These are phyloP conservation scores for Vitis amurensis DNA, from an alignment of 164 flowering plant species.

Conservation along the genomic window DNA sequence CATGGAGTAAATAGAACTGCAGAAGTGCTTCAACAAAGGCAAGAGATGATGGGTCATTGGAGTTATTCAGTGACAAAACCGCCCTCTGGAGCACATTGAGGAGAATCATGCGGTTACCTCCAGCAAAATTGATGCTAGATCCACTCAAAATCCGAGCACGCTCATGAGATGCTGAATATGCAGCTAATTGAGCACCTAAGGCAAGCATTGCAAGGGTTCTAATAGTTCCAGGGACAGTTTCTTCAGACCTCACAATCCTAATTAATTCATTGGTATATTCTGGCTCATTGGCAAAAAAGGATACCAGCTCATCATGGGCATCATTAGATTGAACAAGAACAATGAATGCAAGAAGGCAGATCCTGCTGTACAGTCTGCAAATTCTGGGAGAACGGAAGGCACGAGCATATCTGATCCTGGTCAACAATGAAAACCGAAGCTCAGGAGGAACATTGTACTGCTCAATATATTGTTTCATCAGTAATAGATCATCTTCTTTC, in stretches of 20 bases:
- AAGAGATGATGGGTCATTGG: slow-evolving; percentile 80
- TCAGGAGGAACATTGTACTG: slow-evolving; percentile 73
- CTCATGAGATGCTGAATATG: slow-evolving; percentile 91
- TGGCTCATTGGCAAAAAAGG: slow-evolving; percentile 97
- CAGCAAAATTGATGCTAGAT: slow-evolving; percentile 85
- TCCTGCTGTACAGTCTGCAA: slow-evolving; percentile 84
- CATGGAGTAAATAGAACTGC: slow-evolving; percentile 91
- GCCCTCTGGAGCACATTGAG: slow-evolving; percentile 93
- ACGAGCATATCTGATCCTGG: slow-evolving; percentile 91
- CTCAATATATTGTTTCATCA: slow-evolving; percentile 71
- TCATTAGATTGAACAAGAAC: slow-evolving; percentile 96
- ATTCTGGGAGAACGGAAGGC: slow-evolving; percentile 76
- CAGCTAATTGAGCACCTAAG: slow-evolving; percentile 92
- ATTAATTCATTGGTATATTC: slow-evolving; percentile 94
- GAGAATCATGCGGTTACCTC: slow-evolving; percentile 88
- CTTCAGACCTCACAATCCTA: slow-evolving; percentile 86
- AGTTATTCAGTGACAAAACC: slow-evolving; percentile 59
- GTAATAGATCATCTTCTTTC: slow-evolving; percentile 74
- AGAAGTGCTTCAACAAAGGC: slow-evolving; percentile 93
- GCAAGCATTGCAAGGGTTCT: slow-evolving; percentile 92
- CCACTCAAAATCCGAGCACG: slow-evolving; percentile 90
- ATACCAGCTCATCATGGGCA: slow-evolving; percentile 87
- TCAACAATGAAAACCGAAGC: slow-evolving; percentile 80
- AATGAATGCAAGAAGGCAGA: slow-evolving; percentile 90
- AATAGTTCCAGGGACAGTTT: slow-evolving; percentile 65